phyloP scores from a whole-genome alignment of 2,329 filamentous ascomycete genomes.

The Monilinia aucupariae region DNA sequence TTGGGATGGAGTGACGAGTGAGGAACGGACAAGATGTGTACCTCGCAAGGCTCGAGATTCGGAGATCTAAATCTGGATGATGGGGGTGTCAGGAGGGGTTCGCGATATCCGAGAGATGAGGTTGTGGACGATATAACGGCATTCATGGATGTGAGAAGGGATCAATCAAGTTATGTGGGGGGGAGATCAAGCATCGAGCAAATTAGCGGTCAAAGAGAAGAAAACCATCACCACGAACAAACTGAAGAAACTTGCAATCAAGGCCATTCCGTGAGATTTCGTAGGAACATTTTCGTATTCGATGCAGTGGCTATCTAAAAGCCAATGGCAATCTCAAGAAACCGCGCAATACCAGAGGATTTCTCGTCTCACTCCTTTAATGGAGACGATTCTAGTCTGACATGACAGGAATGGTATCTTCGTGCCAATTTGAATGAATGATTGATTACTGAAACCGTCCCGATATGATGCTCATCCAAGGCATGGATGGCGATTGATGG shows the following conservation, averaged over 20 bases:
- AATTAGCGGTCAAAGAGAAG: background rate
- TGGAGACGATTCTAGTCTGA: background rate
- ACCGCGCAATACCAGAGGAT: background rate
- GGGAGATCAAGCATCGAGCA: background rate
- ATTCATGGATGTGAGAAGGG: background rate
- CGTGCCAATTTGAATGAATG: background rate
- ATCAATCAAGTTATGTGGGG: background rate
- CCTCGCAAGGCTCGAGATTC: constrained; percentile 1
- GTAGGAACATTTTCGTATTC: constrained; percentile 7
- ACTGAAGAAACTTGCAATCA: background rate
- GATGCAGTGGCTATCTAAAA: constrained; percentile 4
- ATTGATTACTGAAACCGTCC: constrained; percentile 3
- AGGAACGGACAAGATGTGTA: constrained; percentile 1
- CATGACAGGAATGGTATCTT: background rate
- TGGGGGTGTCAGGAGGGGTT: constrained; percentile 10
- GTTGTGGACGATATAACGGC: constrained; percentile 2
- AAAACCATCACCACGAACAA: background rate
- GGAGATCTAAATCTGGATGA: constrained; percentile 14
- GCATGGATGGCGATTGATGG: background rate
- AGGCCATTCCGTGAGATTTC: background rate
- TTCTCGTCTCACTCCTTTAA: background rate
- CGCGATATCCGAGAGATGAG: background rate
- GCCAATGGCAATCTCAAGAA: constrained; percentile 4
- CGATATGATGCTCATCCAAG: background rate
- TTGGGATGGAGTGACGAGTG: background rate